These are phyloP conservation scores for Pezizomycotina sp. DNA, from an alignment of 2,329 filamentous ascomycete genomes.

Conservation along the genomic window DNA sequence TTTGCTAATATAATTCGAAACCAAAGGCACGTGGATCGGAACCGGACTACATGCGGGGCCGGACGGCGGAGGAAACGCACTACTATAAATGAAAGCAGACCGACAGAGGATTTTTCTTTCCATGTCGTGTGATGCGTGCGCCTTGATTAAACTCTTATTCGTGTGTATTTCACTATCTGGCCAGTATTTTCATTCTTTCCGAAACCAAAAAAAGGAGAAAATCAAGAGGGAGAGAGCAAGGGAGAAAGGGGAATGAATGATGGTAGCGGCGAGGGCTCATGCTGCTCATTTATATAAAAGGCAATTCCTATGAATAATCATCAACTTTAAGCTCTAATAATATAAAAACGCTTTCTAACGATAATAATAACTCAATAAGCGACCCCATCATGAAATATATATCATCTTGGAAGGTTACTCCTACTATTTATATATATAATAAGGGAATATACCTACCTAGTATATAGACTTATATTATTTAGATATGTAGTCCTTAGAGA, in stretches of 20 bases:
- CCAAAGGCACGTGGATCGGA: constrained; percentile 49
- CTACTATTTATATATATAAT: too few species aligned
- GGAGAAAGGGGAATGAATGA: too few species aligned
- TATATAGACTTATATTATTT: constrained; percentile 1
- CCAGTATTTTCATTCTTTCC: constrained; percentile 1
- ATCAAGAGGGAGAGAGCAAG: too few species aligned
- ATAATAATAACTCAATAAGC: too few species aligned
- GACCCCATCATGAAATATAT: too few species aligned
- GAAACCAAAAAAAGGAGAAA: background rate
- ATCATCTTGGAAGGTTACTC: too few species aligned
- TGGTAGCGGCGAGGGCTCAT: too few species aligned
- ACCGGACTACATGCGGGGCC: constrained; percentile 72
- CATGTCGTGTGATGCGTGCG: background rate
- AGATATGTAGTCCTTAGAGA: background rate
- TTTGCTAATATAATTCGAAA: too few species aligned
- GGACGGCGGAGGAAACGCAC: constrained; percentile 82
- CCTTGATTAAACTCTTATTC: background rate
- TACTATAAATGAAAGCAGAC: constrained; percentile 42
- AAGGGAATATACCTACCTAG: background rate
- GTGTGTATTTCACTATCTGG: background rate
- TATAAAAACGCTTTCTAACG: too few species aligned
- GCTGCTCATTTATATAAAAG: too few species aligned
- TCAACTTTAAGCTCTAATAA: too few species aligned
- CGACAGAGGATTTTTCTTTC: constrained; percentile 1
- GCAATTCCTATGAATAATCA: too few species aligned